Base-by-base conservation (phyloP, 768 basidiomycete species). In the Termitomyces sp. region DNA sequence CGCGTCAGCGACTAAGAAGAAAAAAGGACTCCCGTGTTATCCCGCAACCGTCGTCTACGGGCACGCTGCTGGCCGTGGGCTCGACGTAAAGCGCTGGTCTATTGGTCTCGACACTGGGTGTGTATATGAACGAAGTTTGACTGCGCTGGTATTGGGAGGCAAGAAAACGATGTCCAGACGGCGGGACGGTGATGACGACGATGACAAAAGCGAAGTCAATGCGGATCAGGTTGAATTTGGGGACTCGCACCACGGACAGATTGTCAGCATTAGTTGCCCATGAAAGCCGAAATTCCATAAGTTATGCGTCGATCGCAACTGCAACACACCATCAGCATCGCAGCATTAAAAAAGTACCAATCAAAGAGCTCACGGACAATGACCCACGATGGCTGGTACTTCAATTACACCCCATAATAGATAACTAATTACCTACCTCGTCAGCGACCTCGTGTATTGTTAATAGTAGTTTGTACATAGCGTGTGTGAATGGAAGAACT, bases 21-120 rank as follows among this genome's bases (percentile, higher is more conserved):
- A 68, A 5, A 62, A 68, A 36, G 36, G 62, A 5, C 67, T 88
- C 10, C 82, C 83, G 5, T 93, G 91, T 64, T 80, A 83, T 63
- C 89, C 92, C 1, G 79, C 84, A 0, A 89, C 82, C 39, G 85
- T 93, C n/a, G 72, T 96, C 6, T 97, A 96, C 69, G 95, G 93
- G 0, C 95, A 97, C 66, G 80, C 86, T 8, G 94, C 95, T 5
- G 75, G 81, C 3, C 79, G 91, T 27, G 91, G 90, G 13, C 77
- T 97, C 13, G 92, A 95, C 68, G 71, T 93, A 62, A 87, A 89
- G 60, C 79, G 89, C 22, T 96, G 89, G 88, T 84, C 87, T 3
- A 74, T 94, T 59, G 95, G 95, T 1, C 72, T 96, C 34, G 95
- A 98, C 69, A 81, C 89, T 0, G 95, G 91, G 12, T 96, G 94